Conservation (phyloP, 306 rosid genomes). For the Vigna unguiculata region DNA sequence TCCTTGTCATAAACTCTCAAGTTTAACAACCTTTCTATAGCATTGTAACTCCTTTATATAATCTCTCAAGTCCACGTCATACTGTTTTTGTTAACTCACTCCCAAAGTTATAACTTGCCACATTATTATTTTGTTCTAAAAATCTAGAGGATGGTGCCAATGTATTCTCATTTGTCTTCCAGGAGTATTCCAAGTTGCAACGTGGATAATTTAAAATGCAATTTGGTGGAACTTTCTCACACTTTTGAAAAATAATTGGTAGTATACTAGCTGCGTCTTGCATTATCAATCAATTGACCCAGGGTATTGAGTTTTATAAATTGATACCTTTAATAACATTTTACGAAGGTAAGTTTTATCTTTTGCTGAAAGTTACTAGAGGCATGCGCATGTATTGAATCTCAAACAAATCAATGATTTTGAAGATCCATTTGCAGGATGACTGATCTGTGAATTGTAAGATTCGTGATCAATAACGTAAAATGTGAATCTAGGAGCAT, state of each 20-base stretch:
- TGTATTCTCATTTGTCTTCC: neutral
- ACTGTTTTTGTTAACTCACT: neutral
- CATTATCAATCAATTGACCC: neutral
- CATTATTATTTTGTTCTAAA: neutral
- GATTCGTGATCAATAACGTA: neutral
- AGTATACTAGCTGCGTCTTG: neutral
- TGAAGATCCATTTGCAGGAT: neutral
- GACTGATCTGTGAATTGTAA: neutral
- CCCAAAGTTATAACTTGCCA: neutral
- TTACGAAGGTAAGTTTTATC: neutral
- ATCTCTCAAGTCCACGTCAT: neutral
- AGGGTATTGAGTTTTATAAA: neutral
- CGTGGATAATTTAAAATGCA: neutral
- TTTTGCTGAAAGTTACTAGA: neutral
- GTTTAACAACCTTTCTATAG: no score
- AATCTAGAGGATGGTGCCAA: neutral
- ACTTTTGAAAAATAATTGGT: neutral
- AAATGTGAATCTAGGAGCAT: neutral
- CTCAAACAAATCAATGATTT: neutral
- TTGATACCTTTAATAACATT: neutral
- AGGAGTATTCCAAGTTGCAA: neutral
- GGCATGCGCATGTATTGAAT: neutral
- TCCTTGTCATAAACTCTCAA: no score
- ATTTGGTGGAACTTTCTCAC: neutral
- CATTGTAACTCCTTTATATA: neutral